Base-by-base conservation (phyloP, 2,329 filamentous ascomycete genomes). In the Xylaria sp. region DNA sequence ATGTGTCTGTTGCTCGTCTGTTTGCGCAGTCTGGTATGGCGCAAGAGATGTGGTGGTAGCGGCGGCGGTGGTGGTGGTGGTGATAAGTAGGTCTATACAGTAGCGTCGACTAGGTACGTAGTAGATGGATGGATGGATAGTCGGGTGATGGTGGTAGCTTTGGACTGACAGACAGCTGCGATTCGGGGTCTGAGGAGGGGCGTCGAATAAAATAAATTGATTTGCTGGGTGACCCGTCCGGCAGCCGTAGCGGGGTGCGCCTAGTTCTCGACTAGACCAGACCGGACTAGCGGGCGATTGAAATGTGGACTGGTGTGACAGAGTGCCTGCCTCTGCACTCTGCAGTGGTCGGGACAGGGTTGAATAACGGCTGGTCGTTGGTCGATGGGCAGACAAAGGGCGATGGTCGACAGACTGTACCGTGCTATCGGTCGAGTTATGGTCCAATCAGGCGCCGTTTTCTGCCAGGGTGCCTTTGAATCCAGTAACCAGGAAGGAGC, bases 171-270 rank as follows among this genome's bases (percentile, higher is more conserved):
- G 19, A 48, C 44, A 21, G 31, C n/a, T 33, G 29, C 44, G 38
- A 43, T 44, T 62, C 62, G 55, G 64, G 44, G 58, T 53, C 48
- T 41, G 31, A 41, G 46, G 57, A 59, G 60, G 60, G 60, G n/a
- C n/a, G n/a, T n/a, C n/a, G 60, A 44, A 41, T 46, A 49, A 49
- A 58, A 55, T 55, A 53, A 55, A 56, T 52, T 62, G 60, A 59
- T 59, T 65, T 54, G 62, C 60, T 63, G 52, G 60, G 37, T 37
- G 46, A 21, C 46, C n/a, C 40, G 10, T 46, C 60, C 57, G 57
- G 57, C 57, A 56, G 55, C 60, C 21, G 52, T 59, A 29, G 59
- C 43, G 54, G 62, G 62, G 62, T 55, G 15, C 25, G 3, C 13
- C 5, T 19, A 29, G 33, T 40, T 35, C 19, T 46, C 7, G 40